These are phyloP conservation scores for Ananas comosus DNA, from an alignment of 176 grass and related monocot genomes.

Conservation along the genomic window DNA sequence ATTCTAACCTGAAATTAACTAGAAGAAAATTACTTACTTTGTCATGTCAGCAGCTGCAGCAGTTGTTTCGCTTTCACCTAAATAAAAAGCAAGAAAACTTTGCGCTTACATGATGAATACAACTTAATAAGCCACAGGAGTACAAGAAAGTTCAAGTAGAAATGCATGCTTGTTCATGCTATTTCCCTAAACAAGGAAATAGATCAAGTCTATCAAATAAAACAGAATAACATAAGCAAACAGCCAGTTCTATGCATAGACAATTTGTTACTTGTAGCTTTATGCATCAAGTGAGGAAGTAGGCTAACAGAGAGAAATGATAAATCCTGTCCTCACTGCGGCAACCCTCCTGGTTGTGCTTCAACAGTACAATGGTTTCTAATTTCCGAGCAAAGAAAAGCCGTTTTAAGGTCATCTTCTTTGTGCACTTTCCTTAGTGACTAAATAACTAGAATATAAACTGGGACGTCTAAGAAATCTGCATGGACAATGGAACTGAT, in stretches of 20 bases:
- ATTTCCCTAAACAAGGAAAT: background rate
- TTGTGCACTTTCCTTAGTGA: background rate
- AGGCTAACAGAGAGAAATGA: background rate
- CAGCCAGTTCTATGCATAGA: background rate
- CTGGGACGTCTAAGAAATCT: no score
- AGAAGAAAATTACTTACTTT: constrained; percentile 48
- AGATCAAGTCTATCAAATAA: background rate
- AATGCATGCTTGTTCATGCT: background rate
- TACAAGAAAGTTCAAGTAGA: constrained; percentile 1
- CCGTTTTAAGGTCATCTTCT: background rate
- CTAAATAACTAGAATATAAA: background rate
- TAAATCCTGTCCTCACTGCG: background rate
- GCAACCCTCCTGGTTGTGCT: background rate
- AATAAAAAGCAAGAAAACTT: constrained; percentile 25
- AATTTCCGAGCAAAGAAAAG: constrained; percentile 6
- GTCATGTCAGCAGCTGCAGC: constrained; percentile 70
- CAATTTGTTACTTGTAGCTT: background rate
- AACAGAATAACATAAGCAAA: background rate
- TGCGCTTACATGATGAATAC: constrained; percentile 28
- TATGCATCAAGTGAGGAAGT: background rate
- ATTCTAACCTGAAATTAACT: background rate
- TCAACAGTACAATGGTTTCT: background rate
- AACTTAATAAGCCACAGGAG: constrained; percentile 7
- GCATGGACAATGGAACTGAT: background rate
- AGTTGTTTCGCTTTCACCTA: constrained; percentile 44